Base-by-base conservation (phyloP, 2,329 filamentous ascomycete genomes). In the Botryosphaeria dothidea region DNA sequence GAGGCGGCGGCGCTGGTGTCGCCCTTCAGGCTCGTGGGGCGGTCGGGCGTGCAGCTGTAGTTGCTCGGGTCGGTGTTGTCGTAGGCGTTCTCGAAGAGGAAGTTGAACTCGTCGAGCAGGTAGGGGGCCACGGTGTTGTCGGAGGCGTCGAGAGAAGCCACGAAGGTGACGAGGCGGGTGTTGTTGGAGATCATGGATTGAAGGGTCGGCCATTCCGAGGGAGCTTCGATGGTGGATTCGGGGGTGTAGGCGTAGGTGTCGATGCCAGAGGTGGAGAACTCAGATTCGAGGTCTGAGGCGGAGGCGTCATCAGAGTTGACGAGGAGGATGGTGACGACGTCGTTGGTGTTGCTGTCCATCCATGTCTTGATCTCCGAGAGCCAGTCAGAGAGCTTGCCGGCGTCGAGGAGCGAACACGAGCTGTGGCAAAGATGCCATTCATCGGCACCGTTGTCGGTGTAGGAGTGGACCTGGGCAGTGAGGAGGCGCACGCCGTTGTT, bases 261-360 rank as follows among this genome's bases (percentile, higher is more conserved):
- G 67, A 92, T 82, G 54, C 87, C 85, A 6, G 88, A 70, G 65
- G 65, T 68, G 23, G 66, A 62, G 54, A 71, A 72, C 27, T 71
- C 84, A 11, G 78, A 73, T 60, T 84, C 74, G 66, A 90, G 85
- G 5, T 83, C 79, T 1, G 81, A 75, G 3, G 84, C 83, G 1
- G 80, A 75, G 25, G 83, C 81, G 48, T 82, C 77, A 73, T 89
- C 87, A n/a, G 84, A 84, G 79, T 91, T 91, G 71, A 91, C 89
- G 43, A 91, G 80, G 46, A 92, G 74, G 15, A 92, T 74, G 3
- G 90, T 92, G 23, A 92, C 85, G 25, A 92, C 89, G n/a, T 92
- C 90, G 77, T 88, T 86, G 5, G 86, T 82, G 74, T 92, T 86
- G 17, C 72, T 72, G 70, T 86, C 84, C 77, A 92, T 81, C 90